Conservation (phyloP, 441 rosid genomes). For the Bruguiera hainesii region DNA sequence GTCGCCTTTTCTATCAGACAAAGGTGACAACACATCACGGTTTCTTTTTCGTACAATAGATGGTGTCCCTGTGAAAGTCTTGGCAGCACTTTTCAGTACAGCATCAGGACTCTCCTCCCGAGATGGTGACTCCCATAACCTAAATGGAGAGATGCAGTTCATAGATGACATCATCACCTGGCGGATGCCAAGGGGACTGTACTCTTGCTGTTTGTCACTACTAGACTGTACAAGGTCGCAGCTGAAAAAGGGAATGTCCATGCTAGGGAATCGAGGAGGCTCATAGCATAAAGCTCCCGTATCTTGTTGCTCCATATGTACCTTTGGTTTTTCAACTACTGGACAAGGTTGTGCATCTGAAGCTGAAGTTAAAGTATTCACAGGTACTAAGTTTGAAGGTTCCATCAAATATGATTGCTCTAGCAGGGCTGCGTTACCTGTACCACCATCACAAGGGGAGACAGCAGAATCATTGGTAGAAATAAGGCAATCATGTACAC, state of each 20-base stretch:
- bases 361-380: slow-evolving; percentile 49
- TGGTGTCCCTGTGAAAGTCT: slow-evolving; percentile 68
- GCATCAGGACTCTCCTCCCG: slow-evolving; percentile 70
- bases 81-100: slow-evolving; percentile 73
- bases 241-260: slow-evolving; percentile 92
- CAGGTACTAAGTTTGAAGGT: slow-evolving; percentile 58
- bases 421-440: slow-evolving; percentile 32
- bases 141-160: slow-evolving; percentile 81
- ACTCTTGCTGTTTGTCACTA: slow-evolving; percentile 81
- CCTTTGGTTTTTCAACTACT: slow-evolving; percentile 32
- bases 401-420: slow-evolving; percentile 51
- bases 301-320: slow-evolving; percentile 42
- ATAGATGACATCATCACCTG: slow-evolving; percentile 88
- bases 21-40: slow-evolving; percentile 82
- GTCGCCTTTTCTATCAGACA: slow-evolving; percentile 75
- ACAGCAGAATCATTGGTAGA: slow-evolving; percentile 36
- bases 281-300: slow-evolving; percentile 82
- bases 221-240: slow-evolving; percentile 83
- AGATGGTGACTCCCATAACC: slow-evolving; percentile 91
- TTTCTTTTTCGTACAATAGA: slow-evolving; percentile 87
- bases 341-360: slow-evolving; percentile 39
- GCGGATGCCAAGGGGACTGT: slow-evolving; percentile 97
- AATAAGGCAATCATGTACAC: slow-evolving; percentile 42
- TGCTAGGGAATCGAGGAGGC: slow-evolving; percentile 95
- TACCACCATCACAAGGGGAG: slow-evolving; percentile 44